Conservation (phyloP, 2,329 filamentous ascomycete genomes). For the Corynespora cassiicola region DNA sequence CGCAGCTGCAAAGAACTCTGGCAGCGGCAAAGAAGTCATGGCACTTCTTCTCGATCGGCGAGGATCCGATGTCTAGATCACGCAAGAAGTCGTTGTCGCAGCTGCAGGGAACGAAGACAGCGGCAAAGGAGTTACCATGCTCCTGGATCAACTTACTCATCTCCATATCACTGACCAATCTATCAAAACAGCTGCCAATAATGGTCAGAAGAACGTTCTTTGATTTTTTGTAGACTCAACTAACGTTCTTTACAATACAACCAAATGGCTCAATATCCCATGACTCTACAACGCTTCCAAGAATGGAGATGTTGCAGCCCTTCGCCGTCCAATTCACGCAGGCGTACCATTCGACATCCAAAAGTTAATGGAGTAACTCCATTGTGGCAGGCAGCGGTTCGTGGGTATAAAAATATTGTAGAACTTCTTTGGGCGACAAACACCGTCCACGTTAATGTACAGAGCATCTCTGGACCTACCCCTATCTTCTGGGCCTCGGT, state of each 20-base stretch:
- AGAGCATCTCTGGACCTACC: too few species aligned
- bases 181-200: constrained; percentile 12
- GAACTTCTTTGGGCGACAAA: too few species aligned
- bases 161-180: constrained; percentile 6
- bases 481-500: too few species aligned
- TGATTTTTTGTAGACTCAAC: constrained; percentile 7
- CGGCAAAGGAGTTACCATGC: constrained; percentile 3
- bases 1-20: too few species aligned
- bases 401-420: constrained; percentile 4
- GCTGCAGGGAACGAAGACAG: constrained; percentile 1
- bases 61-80: too few species aligned
- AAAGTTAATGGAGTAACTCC: constrained; percentile 8
- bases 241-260: background rate
- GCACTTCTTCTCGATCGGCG: too few species aligned
- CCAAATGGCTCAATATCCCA: constrained; percentile 9
- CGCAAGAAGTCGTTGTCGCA: too few species aligned
- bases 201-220: constrained; percentile 9
- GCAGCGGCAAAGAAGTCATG: too few species aligned
- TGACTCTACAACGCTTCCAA: constrained; percentile 7
- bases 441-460: too few species aligned
- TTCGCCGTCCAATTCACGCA: constrained; percentile 7
- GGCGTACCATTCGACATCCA: constrained; percentile 9
- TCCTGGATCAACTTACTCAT: constrained; percentile 3
- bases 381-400: constrained; percentile 6
- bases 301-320: constrained; percentile 4